Conservation (phyloP, 75 land plant genomes). For the Selaginella moellendorffii region DNA sequence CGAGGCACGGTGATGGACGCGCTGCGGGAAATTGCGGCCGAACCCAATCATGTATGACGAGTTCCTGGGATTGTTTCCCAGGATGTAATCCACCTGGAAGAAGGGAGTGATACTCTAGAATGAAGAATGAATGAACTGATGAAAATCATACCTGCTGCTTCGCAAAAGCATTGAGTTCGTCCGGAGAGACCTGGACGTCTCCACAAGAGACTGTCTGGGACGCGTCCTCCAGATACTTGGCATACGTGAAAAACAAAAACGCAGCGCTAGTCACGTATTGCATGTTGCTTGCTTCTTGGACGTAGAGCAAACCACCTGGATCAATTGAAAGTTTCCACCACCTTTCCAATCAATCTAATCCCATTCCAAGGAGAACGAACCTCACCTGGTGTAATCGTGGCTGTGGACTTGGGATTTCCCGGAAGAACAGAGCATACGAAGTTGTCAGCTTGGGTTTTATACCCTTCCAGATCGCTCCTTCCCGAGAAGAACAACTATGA, state of each 20-base stretch:
- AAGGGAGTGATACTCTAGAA: too few species aligned
- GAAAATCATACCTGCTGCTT: conserved; percentile 34
- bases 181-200: conserved; percentile 26
- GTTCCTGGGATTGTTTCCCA: not conserved
- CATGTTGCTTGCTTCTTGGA: conserved; percentile 40
- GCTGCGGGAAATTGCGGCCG: not conserved
- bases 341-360: too few species aligned
- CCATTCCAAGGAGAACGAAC: too few species aligned
- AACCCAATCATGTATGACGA: conserved; percentile 9
- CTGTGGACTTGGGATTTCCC: conserved; percentile 12
- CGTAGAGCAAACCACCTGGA: conserved; percentile 73
- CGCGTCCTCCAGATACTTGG: conserved; percentile 39
- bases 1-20: not conserved
- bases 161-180: conserved; percentile 32
- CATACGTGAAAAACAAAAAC: conserved; percentile 56
- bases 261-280: conserved; percentile 63
- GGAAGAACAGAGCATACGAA: conserved; percentile 1
- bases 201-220: conserved; percentile 29
- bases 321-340: not conserved
- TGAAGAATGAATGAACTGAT: too few species aligned
- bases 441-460: not conserved
- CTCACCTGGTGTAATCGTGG: conserved; percentile 17
- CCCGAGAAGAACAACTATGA: conserved; percentile 52
- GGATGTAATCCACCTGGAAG: conserved; percentile 3
- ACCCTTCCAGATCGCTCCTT: conserved; percentile 7